Conservation (phyloP, 805 yeast species). For the Kodamaea nitidulidarum region DNA sequence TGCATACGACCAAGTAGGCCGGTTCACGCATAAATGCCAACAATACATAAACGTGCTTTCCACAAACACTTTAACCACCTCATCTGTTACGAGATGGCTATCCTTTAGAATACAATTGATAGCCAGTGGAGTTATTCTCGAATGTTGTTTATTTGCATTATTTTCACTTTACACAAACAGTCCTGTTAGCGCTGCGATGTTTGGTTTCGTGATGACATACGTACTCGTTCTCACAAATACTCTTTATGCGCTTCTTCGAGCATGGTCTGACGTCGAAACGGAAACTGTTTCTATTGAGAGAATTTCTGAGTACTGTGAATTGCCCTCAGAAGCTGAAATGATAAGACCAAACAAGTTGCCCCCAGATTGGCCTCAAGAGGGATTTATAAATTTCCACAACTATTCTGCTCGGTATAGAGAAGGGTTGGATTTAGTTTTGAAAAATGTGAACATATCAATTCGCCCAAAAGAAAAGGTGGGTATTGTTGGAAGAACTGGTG, state of each 20-base stretch:
- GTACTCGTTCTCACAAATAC: slow-evolving; percentile 54
- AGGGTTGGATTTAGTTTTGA: slow-evolving; percentile 74
- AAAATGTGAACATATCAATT: slow-evolving; percentile 58
- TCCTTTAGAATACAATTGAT: slow-evolving; percentile 57
- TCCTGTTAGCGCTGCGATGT: slow-evolving; percentile 54
- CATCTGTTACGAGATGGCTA: slow-evolving; percentile 56
- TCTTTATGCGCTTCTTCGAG: slow-evolving; percentile 53
- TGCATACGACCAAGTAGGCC: slow-evolving; percentile 61
- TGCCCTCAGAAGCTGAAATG: slow-evolving; percentile 44
- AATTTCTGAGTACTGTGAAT: slow-evolving; percentile 53
- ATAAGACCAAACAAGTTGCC: slow-evolving; percentile 42
- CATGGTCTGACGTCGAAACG: slow-evolving; percentile 60
- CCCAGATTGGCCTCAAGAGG: slow-evolving; percentile 71
- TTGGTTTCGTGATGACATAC: slow-evolving; percentile 63
- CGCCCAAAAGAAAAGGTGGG: slow-evolving; percentile 82
- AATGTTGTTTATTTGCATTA: slow-evolving; percentile 46
- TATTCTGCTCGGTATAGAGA: slow-evolving; percentile 82
- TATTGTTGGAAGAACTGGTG: slow-evolving; percentile 87
- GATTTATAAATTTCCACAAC: slow-evolving; percentile 60
- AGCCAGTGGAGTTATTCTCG: slow-evolving; percentile 52
- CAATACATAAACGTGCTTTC: slow-evolving; percentile 49
- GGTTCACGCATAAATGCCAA: slow-evolving; percentile 57
- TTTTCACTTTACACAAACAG: slow-evolving; percentile 32
- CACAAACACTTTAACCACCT: slow-evolving; percentile 17
- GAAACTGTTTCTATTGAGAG: slow-evolving; percentile 66